Percentiles rank a stretch among this genome's conserved stretches.
Evolutionary conservation across 176 grass and related monocot genomes (phyloP).

Genomic region (Oryza meridionalis): DNA sequence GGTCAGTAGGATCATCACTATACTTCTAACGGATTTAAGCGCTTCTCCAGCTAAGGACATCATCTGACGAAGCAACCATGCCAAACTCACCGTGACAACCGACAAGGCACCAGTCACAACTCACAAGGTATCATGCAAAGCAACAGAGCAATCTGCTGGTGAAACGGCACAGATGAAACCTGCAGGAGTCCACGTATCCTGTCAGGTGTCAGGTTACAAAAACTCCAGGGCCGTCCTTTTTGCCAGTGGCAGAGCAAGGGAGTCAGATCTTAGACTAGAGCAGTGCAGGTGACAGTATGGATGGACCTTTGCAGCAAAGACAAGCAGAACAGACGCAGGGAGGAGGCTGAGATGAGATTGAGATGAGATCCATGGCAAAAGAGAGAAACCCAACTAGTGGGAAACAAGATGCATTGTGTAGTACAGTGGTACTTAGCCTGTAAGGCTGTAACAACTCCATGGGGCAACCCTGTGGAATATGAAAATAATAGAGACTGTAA

Average conservation of each 20-base stretch:
- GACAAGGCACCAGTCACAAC: too few species aligned
- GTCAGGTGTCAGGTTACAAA: background rate
- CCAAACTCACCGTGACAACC: too few species aligned
- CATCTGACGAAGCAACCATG: too few species aligned
- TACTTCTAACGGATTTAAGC: too few species aligned
- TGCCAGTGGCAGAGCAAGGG: background rate
- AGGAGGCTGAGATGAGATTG: slow-evolving; percentile 6
- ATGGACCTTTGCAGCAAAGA: background rate
- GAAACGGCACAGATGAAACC: too few species aligned
- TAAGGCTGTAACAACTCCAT: slow-evolving; percentile 45
- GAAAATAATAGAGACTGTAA: slow-evolving; percentile 9
- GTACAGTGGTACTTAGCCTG: slow-evolving; percentile 15
- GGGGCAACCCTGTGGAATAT: background rate
- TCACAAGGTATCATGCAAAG: too few species aligned
- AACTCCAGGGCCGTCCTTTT: background rate
- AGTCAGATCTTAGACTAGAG: background rate
- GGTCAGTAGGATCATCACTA: too few species aligned
- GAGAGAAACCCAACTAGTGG: background rate
- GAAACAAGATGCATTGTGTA: background rate
- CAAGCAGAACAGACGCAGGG: slow-evolving; percentile 7
- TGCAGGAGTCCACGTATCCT: background rate
- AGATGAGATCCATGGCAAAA: slow-evolving; percentile 13
- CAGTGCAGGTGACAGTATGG: background rate
- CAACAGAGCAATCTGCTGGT: background rate
- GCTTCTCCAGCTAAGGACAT: too few species aligned